These are phyloP conservation scores for Schizosaccharomyces octosporus DNA, from an alignment of 805 yeast species.

Conservation along the genomic window DNA sequence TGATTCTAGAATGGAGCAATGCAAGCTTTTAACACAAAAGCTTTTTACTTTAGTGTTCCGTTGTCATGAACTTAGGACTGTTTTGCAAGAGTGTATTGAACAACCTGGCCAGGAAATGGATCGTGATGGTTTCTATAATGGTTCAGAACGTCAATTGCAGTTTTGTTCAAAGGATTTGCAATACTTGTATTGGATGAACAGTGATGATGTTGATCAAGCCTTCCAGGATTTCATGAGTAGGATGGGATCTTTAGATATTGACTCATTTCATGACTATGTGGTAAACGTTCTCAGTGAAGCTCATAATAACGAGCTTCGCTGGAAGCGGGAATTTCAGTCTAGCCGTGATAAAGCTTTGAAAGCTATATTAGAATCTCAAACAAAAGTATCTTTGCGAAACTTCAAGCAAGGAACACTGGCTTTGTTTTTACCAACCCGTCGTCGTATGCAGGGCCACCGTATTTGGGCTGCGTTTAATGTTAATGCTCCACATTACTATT, in stretches of 20 bases:
- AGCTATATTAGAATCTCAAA: background rate
- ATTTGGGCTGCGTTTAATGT: conserved; percentile 85
- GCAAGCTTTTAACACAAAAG: background rate
- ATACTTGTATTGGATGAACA: background rate
- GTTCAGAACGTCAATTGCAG: background rate
- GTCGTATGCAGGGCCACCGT: conserved; percentile 7
- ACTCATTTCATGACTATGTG: background rate
- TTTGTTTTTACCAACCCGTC: conserved; percentile 54
- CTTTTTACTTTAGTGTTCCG: background rate
- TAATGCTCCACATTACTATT: conserved; percentile 64
- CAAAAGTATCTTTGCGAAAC: conserved; percentile 10
- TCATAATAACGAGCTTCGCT: background rate
- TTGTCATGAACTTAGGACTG: background rate
- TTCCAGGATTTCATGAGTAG: background rate
- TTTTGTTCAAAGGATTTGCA: background rate
- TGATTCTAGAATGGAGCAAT: background rate
- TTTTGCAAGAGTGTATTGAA: background rate
- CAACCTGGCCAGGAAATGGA: background rate
- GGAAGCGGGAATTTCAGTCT: background rate
- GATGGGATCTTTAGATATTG: background rate
- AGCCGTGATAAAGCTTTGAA: background rate
- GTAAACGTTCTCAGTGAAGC: background rate
- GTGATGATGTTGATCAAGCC: background rate
- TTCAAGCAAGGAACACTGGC: conserved; percentile 59
- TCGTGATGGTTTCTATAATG: background rate